These are phyloP conservation scores for Suillus decipiens DNA, from an alignment of 768 basidiomycete genomes.

Conservation along the genomic window DNA sequence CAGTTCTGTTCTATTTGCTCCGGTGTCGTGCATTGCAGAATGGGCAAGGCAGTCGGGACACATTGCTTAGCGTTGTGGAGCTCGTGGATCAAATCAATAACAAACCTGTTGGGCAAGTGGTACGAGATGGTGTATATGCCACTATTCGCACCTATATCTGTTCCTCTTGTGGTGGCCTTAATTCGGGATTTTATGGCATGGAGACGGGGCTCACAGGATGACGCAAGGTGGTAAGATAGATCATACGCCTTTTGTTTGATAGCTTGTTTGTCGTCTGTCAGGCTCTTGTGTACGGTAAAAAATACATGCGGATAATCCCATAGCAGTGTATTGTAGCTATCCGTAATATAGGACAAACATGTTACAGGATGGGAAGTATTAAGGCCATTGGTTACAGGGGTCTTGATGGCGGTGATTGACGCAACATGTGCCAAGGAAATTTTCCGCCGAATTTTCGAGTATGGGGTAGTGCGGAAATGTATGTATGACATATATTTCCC, in stretches of 20 bases:
- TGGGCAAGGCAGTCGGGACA: slow-evolving; percentile 64
- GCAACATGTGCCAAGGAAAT: not conserved
- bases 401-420: not conserved
- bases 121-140: slow-evolving; percentile 89
- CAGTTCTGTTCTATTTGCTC: slow-evolving; percentile 43
- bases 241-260: not conserved
- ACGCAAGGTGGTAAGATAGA: slow-evolving; percentile 17
- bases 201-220: slow-evolving; percentile 35
- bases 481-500: not conserved
- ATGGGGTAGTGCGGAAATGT: not conserved
- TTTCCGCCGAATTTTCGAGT: not conserved
- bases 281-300: not conserved
- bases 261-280: not conserved
- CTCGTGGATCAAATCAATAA: slow-evolving; percentile 84
- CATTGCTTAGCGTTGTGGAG: slow-evolving; percentile 78
- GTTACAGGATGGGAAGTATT: not conserved
- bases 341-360: not conserved
- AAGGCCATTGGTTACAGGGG: not conserved
- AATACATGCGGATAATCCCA: not conserved
- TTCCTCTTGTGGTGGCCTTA: slow-evolving; percentile 77
- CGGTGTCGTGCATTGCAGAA: slow-evolving; percentile 74
- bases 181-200: slow-evolving; percentile 73
- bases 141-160: slow-evolving; percentile 86
- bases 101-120: slow-evolving; percentile 87
- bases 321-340: not conserved